These are phyloP conservation scores for Scleroderma bovista DNA, from an alignment of 768 basidiomycete species.

Conservation along the genomic window DNA sequence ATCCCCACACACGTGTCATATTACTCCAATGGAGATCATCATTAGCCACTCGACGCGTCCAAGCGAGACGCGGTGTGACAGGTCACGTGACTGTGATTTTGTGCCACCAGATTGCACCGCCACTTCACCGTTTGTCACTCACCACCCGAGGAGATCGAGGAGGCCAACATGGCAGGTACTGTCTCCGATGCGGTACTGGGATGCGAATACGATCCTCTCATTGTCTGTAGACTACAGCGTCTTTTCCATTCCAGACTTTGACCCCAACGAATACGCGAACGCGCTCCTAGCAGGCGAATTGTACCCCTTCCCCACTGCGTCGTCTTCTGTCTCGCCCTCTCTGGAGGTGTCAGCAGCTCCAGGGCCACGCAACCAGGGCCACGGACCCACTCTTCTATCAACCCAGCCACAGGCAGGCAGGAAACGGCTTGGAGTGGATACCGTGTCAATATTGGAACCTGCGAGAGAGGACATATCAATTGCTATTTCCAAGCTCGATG, in stretches of 20 bases:
- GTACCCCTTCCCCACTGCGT: constrained; percentile 46
- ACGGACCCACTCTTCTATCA: background rate
- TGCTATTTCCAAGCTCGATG: constrained; percentile 81
- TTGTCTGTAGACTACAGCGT: constrained; percentile 56
- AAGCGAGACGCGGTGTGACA: constrained; percentile 27
- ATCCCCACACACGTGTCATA: no score
- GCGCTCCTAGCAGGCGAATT: constrained; percentile 80
- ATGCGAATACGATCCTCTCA: background rate
- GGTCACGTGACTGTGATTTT: constrained; percentile 17
- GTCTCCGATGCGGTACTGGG: background rate
- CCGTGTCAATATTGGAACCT: constrained; percentile 40
- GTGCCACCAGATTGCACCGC: background rate
- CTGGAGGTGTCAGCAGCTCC: background rate
- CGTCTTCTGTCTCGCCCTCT: background rate
- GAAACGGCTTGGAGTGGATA: background rate
- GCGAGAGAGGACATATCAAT: constrained; percentile 85
- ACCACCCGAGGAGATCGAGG: background rate
- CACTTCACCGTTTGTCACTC: background rate
- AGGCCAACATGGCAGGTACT: background rate
- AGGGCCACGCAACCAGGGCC: background rate
- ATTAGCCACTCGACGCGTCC: background rate
- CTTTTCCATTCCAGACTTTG: constrained; percentile 72
- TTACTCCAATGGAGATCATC: no score
- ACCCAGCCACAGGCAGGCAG: constrained; percentile 17
- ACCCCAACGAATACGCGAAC: constrained; percentile 88